Evolutionary conservation across 495 filamentous ascomycete genomes (phyloP), one percentile per base, ranked within the genome.

Genomic region (Aspergillus heteromorphus): DNA sequence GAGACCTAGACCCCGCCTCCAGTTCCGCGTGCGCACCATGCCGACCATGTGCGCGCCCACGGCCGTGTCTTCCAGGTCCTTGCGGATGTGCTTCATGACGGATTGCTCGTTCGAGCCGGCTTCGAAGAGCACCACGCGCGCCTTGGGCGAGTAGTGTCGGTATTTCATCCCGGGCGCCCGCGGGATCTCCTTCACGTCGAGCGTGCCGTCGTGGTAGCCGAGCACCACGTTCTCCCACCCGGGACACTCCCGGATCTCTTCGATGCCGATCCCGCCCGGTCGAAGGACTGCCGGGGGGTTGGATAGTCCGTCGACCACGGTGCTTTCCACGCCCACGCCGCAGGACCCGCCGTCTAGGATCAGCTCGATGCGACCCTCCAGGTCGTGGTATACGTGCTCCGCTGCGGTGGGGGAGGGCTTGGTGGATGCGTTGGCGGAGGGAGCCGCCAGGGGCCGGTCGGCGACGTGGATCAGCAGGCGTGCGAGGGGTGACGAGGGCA

Each of bases 91-190:
- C 7, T 64, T 65, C 16, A 66, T 49, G 1, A 73, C 59, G 0
- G 64, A 57, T 1, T 71, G 71, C 2, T 61, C 51, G 18, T 55
- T 62, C 0, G 73, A 73, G 3, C 70, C 74, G 25, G 70, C 49
- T 51, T 96, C 88, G 65, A 88, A 93, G 1, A 99, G 75, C 19
- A 96, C 73, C 9, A 99, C 92, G 27, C 78, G 84, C 14, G 93
- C 93, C 63, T 86, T 87, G 0, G 93, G 93, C 18, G 91, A 95
- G 65, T 99, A 99, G 67, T 99, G 93, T 60, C 91, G 87, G 69
- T 99, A 99, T 65, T 99, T 99, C 93, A 99, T 99, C 2, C 93
- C 93, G 8, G 93, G 93, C 2, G 92, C 92, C 51, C 87, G 81
- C 6, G 95, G 92, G 19, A 76, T 73, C 51, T 75, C 68, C 48